phyloP scores from a whole-genome alignment of 2,329 filamentous ascomycete genomes.

The Penicillium sumatraense region DNA sequence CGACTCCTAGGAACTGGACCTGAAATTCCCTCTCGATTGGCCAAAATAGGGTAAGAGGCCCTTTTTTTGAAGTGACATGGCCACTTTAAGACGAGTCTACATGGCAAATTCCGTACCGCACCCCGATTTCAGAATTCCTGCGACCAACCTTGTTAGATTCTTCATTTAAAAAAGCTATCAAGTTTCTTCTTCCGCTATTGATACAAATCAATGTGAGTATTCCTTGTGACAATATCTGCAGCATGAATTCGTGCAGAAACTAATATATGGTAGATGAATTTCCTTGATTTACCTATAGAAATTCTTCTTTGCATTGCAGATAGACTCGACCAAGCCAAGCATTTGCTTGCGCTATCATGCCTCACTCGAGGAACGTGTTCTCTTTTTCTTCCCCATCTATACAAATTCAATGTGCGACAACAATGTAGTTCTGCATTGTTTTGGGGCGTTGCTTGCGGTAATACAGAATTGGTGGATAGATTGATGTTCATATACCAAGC shows the following conservation, averaged over 20 bases:
- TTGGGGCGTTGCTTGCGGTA: neutral
- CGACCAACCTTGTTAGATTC: neutral
- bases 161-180: neutral
- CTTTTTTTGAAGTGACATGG: neutral
- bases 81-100: neutral
- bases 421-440: slow-evolving; percentile 4
- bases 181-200: neutral
- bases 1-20: neutral
- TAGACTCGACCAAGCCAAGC: neutral
- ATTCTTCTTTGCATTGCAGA: slow-evolving; percentile 6
- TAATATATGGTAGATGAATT: neutral
- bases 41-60: neutral
- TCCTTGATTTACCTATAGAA: neutral
- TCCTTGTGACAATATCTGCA: neutral
- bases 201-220: neutral
- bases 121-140: neutral
- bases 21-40: neutral
- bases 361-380: neutral
- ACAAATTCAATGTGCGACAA: slow-evolving; percentile 4
- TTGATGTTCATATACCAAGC: slow-evolving; percentile 1
- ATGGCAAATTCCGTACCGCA: neutral
- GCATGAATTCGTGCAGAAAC: neutral
- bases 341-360: slow-evolving; percentile 6
- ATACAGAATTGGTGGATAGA: neutral
- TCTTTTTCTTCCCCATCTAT: slow-evolving; percentile 1